Evolutionary conservation across 2,329 filamentous ascomycete genomes (phyloP).

Genomic region (Cucurbitaria berberidis): DNA sequence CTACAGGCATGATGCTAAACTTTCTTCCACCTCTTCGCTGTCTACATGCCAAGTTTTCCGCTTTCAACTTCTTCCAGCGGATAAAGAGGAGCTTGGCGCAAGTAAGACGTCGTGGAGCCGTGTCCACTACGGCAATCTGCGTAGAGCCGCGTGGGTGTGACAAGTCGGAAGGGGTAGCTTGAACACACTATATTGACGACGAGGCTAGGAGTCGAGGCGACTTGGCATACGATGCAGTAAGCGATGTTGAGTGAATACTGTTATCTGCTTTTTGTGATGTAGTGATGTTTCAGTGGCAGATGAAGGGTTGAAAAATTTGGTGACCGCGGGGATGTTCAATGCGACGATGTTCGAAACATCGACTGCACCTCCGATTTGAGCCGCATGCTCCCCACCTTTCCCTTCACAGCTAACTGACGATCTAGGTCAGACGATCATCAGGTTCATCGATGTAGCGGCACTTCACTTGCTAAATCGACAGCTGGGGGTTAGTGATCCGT

Average conservation of each 20-base stretch:
- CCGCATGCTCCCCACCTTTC: conserved; percentile 12
- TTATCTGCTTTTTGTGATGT: background rate
- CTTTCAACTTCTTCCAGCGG: conserved; percentile 21
- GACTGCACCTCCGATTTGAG: conserved; percentile 1
- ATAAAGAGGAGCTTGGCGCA: conserved; percentile 26
- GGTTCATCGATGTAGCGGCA: background rate
- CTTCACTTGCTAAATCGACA: background rate
- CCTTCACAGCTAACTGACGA: background rate
- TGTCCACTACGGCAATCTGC: conserved; percentile 13
- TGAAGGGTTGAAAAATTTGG: conserved; percentile 8
- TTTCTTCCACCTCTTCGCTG: conserved; percentile 11
- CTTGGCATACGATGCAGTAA: conserved; percentile 3
- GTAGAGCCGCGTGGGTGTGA: conserved; percentile 15
- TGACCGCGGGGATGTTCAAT: conserved; percentile 8
- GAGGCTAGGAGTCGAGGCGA: conserved; percentile 1
- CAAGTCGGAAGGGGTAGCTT: background rate
- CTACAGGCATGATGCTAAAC: conserved; percentile 12
- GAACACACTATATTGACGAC: conserved; percentile 7
- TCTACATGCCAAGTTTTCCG: conserved; percentile 22
- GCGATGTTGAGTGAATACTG: background rate
- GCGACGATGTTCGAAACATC: conserved; percentile 6
- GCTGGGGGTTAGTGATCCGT: background rate
- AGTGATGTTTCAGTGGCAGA: conserved; percentile 7
- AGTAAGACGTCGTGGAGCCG: conserved; percentile 11
- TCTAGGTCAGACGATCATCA: background rate